Evolutionary conservation across 1,139 yeast species (phyloP).

Genomic region (Magnusiomyces paraingens): DNA sequence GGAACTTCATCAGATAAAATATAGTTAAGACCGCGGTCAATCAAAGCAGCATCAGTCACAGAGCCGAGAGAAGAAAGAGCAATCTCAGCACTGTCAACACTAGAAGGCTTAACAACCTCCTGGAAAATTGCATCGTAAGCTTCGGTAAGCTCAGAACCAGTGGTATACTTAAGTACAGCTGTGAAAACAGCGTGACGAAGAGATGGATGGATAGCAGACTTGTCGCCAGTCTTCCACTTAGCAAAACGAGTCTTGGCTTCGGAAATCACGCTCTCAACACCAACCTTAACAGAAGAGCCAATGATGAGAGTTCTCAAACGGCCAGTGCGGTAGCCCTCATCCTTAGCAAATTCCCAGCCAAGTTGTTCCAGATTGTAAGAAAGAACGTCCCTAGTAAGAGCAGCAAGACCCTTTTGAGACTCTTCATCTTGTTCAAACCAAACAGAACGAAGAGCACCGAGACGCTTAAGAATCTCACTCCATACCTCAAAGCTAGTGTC

Average conservation of each 20-base stretch:
- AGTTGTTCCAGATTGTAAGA: slow-evolving; percentile 39
- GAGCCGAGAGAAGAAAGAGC: slow-evolving; percentile 58
- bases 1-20: slow-evolving; percentile 44
- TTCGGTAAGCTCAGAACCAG: slow-evolving; percentile 31
- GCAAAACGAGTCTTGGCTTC: slow-evolving; percentile 42
- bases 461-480: slow-evolving; percentile 48
- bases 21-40: slow-evolving; percentile 37
- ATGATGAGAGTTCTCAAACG: slow-evolving; percentile 50
- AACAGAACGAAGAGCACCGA: slow-evolving; percentile 40
- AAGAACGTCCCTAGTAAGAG: slow-evolving; percentile 41
- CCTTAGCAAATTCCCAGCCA: slow-evolving; percentile 33
- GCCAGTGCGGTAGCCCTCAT: slow-evolving; percentile 41
- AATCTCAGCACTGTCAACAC: slow-evolving; percentile 63
- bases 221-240: slow-evolving; percentile 35
- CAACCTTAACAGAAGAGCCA: slow-evolving; percentile 45
- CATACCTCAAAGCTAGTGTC: slow-evolving; percentile 58
- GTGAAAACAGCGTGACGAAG: slow-evolving; percentile 49
- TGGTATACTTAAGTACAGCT: slow-evolving; percentile 44
- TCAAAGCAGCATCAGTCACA: slow-evolving; percentile 37
- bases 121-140: slow-evolving; percentile 44
- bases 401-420: slow-evolving; percentile 37
- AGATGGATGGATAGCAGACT: slow-evolving; percentile 47
- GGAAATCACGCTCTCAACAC: slow-evolving; percentile 43
- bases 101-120: slow-evolving; percentile 49
- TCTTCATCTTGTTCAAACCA: slow-evolving; percentile 44